Base-by-base conservation (phyloP, 2,329 filamentous ascomycete species). In the Xylaria sp. region DNA sequence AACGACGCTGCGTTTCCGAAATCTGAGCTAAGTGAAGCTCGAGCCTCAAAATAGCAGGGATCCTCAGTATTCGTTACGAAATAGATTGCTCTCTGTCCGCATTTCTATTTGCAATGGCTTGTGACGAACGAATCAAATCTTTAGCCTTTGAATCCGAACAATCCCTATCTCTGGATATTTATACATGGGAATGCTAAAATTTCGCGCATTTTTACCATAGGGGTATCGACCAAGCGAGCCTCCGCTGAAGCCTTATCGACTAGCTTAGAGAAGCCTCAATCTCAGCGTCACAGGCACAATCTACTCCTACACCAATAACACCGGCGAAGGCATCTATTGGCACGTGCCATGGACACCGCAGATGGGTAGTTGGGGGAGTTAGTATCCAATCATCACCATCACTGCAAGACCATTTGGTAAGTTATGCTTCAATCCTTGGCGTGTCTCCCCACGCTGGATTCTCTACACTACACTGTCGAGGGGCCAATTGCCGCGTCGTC, bases 61-160 rank as follows among this genome's bases (percentile, higher is more conserved):
- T 71, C 13, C 13, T 27, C 48, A 63, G 68, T 74, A 77, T 76
- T 69, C 73, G 70, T 79, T 79, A 79, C 77, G 75, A 75, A 77
- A 78, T 78, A 72, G 74, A 76, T 77, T 78, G 74, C 77, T 74
- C 61, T 61, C 42, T 61, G 63, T 66, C 70, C 71, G 69, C 63
- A 68, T 77, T 76, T 74, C 68, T 71, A 73, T 78, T 78, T 77
- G 72, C 74, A 77, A 78, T 71, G 37, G 53, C 25, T 58, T 69
- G 65, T 21, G 25, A 27, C 65, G 63, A 60, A 65, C 76, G 73
- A 78, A 78, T 78, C 68, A 71, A 62, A 69, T 61, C n/a, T 25
- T 60, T 68, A 60, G 70, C 67, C 70, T 60, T 6, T 37, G 44
- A 65, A 63, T 69, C 74, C 74, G 73, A 73, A 73, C 64, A 72